A percentile compares a stretch with the other conserved stretches of the same genome.
Evolutionary conservation across 2,329 filamentous ascomycete species (phyloP).

Genomic region (Fusarium circinatum): DNA sequence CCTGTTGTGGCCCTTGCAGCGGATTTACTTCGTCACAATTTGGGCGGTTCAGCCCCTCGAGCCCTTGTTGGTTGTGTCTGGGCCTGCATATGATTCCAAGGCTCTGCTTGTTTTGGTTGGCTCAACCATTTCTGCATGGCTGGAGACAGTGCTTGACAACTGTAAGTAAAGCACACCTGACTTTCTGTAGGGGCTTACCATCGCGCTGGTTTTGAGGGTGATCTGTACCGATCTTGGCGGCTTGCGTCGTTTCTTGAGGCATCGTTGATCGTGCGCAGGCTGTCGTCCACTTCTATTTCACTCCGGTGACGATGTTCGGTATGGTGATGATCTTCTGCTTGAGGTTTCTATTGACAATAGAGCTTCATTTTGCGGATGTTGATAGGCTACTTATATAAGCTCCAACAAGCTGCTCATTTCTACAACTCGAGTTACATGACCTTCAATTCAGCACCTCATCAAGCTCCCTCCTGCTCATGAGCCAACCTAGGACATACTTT

Average conservation of each 20-base stretch:
- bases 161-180: accelerated
- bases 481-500: accelerated
- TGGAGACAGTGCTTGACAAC: neutral
- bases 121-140: neutral
- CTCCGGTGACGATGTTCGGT: accelerated
- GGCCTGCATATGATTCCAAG: neutral
- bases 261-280: accelerated
- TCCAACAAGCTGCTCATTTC: too few species aligned
- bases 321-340: neutral
- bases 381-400: neutral
- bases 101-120: neutral
- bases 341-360: accelerated
- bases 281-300: neutral
- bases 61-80: neutral
- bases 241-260: neutral
- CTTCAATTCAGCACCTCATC: neutral
- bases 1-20: accelerated
- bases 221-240: accelerated
- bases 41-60: neutral
- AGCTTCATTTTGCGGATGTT: accelerated
- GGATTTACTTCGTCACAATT: accelerated
- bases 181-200: neutral
- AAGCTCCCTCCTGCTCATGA: neutral
- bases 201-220: accelerated
- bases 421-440: neutral